Evolutionary conservation across 352 stramenopile genomes (phyloP), one percentile per base, ranked within the genome.

Genomic region (Pythium biforme): DNA sequence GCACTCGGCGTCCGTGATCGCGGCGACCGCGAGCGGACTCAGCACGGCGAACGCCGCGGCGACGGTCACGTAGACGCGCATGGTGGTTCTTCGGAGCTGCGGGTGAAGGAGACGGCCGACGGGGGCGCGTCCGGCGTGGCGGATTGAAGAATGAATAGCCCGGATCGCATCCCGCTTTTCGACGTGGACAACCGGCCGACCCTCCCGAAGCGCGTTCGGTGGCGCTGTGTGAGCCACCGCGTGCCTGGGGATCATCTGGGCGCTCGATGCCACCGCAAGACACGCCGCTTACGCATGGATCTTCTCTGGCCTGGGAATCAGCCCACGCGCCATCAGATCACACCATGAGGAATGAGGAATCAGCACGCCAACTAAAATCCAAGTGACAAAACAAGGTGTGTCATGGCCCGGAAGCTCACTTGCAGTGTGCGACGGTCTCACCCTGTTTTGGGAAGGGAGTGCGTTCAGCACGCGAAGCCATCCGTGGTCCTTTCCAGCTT

Each of bases 401-500:
- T 22, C 6, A 25, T 23, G 3, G 10, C 41, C 12, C 37, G 7
- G 6, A 17, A 54, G 48, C 14, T 23, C 27, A 17, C 1, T 23
- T 54, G 11, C 17, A 23, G 25, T 34, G 20, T 9, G 2, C 15
- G 12, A 25, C 23, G 5, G 19, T 54, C 48, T 54, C 48, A 41
- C 48, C 48, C 41, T 54, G 17, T 54, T 54, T 54, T 40, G 48
- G 12, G 9, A 54, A n/a, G n/a, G n/a, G n/a, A n/a, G n/a, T n/a
- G n/a, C n/a, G n/a, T n/a, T n/a, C n/a, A n/a, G n/a, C n/a, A n/a
- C n/a, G n/a, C n/a, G n/a, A n/a, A n/a, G n/a, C n/a, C n/a, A n/a
- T n/a, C n/a, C n/a, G n/a, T n/a, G n/a, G n/a, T n/a, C n/a, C n/a
- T n/a, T n/a, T n/a, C n/a, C n/a, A n/a, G n/a, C n/a, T n/a, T n/a